Conservation (phyloP, 1,284 basidiomycete species). For the Pterula multifida region DNA sequence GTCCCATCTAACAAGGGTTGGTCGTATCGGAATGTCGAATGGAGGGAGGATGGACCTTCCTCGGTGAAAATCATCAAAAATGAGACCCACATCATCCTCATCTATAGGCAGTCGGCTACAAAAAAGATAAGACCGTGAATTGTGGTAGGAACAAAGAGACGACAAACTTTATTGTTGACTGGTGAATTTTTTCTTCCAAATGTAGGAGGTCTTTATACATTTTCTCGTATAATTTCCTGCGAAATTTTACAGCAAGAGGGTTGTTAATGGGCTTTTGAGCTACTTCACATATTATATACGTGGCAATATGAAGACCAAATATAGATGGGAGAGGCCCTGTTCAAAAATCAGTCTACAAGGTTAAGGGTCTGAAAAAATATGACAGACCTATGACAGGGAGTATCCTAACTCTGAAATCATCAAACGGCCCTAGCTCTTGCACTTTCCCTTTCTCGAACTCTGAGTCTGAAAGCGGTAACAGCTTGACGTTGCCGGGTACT, state of each 20-base stretch:
- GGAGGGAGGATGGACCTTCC: constrained; percentile 75
- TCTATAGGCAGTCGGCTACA: constrained; percentile 64
- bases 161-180: constrained; percentile 38
- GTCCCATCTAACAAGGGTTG: constrained; percentile 76
- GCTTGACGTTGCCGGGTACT: constrained; percentile 76
- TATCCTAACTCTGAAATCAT: constrained; percentile 90
- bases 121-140: neutral
- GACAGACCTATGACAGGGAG: constrained; percentile 68
- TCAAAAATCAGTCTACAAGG: neutral
- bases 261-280: constrained; percentile 75
- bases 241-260: constrained; percentile 73
- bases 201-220: constrained; percentile 65
- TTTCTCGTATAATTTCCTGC: constrained; percentile 77
- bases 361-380: neutral
- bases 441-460: constrained; percentile 88
- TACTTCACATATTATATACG: constrained; percentile 77
- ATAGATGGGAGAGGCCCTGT: constrained; percentile 73
- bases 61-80: constrained; percentile 82
- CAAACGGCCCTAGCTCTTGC: constrained; percentile 84
- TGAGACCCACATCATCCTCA: constrained; percentile 68
- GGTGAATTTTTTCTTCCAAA: constrained; percentile 56
- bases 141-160: neutral
- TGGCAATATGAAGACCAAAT: constrained; percentile 82
- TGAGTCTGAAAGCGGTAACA: constrained; percentile 86
- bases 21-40: constrained; percentile 55